Evolutionary conservation across 371 early-diverging fungal genomes (phyloP), one percentile per base, ranked within the genome.

Genomic region (Rhizopus arrhizus): DNA sequence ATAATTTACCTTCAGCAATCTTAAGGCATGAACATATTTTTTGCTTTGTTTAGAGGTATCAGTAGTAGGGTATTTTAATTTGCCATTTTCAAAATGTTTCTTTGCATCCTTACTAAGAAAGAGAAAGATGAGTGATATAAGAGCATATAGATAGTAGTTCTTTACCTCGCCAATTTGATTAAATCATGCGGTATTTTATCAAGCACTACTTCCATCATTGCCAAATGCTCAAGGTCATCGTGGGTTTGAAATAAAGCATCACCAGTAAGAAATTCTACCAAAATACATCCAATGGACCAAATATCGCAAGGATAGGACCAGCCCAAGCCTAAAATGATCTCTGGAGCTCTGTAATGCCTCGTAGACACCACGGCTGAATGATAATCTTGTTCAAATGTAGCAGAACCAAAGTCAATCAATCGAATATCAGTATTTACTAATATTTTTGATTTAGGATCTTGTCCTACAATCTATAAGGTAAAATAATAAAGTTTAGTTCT

Each of bases 291-390:
- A 59, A 96, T 76, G 4, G 96, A 96, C 98, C 98, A 98, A 66
- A 97, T 89, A 74, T 97, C 98, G 75, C 96, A 96, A 35, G 95
- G 93, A 74, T 86, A 97, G 43, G 94, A 93, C 96, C 96, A 98
- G 46, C 95, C 95, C 42, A 90, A 70, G 36, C 82, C 83, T 56
- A 98, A 73, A 48, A 98, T 95, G 68, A 98, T 95, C 73, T 98
- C 98, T 4, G 98, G 98, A 33, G 97, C 97, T 22, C 98, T 84
- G 71, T 98, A 98, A 72, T 98, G 98, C 49, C 98, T 72, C 15
- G 98, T 98, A 29, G 91, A 79, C 16, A 95, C 93, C 0, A 96
- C 90, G 4, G 88, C 82, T 43, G 91, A 87, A 76, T 98, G 97
- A 70, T 92, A 93, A 56, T 96, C 96, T 54, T 89, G 77, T 66